Evolutionary conservation across 345 rosid species (phyloP), one percentile per base, ranked within the genome.

Genomic region (Citrus australasica): DNA sequence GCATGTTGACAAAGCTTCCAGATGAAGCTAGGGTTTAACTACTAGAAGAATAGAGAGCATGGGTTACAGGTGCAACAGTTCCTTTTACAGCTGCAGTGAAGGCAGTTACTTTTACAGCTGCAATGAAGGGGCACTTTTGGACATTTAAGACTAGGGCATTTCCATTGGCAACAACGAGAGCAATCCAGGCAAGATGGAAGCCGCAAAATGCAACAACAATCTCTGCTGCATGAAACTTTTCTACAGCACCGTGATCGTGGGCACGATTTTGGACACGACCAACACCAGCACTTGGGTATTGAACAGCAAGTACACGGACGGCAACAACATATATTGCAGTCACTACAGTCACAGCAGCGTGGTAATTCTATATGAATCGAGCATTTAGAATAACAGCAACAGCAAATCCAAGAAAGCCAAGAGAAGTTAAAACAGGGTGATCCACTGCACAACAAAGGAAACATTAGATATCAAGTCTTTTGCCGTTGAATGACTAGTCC

Each of bases 361-460:
- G 97, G 92, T 78, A 84, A 78, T 81, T 80, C 79, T 7, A 79
- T 75, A 77, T 77, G 80, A 80, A 85, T 82, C 10, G 91, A 87
- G 78, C 92, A 88, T 38, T 74, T 79, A 58, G 97, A 87, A 82
- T 51, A 83, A 75, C 92, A 90, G 90, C 94, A 88, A 79, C 97
- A 91, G 75, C 93, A 92, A 62, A 92, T 85, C 92, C 93, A 91
- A 32, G 89, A 93, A 71, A 92, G 82, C 92, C 94, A 91, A 17
- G 89, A 88, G 67, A 91, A 67, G 63, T 82, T 91, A 65, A 87
- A 85, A 65, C 98, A 88, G 60, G 93, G 90, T 10, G 81, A 55
- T 80, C 92, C 85, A 67, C 94, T 86, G 93, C 86, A 85, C 40
- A 81, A 79, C 22, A 24, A 46, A 16, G 38, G 21, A 75, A 63